Conservation (phyloP, 2,329 filamentous ascomycete genomes). For the Daldinia sp. region DNA sequence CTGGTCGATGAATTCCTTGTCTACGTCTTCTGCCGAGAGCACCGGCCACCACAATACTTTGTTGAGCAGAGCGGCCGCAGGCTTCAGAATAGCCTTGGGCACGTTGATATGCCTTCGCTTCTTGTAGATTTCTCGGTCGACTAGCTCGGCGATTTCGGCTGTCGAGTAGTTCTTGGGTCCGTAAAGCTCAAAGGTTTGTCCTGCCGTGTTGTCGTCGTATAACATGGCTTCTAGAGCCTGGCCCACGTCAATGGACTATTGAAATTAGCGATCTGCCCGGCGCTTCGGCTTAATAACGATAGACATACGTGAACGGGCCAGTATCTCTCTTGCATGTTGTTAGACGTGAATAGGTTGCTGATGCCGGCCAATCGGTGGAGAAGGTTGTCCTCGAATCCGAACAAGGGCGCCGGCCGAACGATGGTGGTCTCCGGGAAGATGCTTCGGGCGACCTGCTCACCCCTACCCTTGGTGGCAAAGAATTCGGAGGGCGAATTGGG, state of each 20-base stretch:
- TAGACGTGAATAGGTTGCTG: conserved; percentile 85
- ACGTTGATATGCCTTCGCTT: conserved; percentile 90
- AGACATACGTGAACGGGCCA: conserved; percentile 84
- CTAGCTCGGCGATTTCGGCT: conserved; percentile 83
- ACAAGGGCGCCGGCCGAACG: conserved; percentile 91
- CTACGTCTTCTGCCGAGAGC: conserved; percentile 82
- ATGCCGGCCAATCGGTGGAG: conserved; percentile 84
- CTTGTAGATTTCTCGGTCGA: conserved; percentile 93
- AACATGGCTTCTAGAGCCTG: conserved; percentile 88
- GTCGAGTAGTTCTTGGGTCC: conserved; percentile 93
- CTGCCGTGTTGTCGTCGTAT: conserved; percentile 87
- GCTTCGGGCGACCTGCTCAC: conserved; percentile 82
- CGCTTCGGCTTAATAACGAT: neutral
- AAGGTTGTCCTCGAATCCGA: conserved; percentile 93
- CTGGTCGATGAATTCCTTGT: conserved; percentile 93
- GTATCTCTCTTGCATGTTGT: conserved; percentile 91
- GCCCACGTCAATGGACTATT: conserved; percentile 85
- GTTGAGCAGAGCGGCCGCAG: conserved; percentile 78
- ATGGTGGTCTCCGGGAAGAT: conserved; percentile 98
- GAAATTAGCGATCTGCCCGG: conserved; percentile 9
- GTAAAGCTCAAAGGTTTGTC: conserved; percentile 92
- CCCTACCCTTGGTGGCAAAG: conserved; percentile 87
- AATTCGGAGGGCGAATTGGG: conserved; percentile 84
- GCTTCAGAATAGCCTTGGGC: conserved; percentile 81
- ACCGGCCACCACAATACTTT: conserved; percentile 88